Evolutionary conservation across 306 rosid species (phyloP), one percentile per base, ranked within the genome.

Genomic region (Aeschynomene evenia): DNA sequence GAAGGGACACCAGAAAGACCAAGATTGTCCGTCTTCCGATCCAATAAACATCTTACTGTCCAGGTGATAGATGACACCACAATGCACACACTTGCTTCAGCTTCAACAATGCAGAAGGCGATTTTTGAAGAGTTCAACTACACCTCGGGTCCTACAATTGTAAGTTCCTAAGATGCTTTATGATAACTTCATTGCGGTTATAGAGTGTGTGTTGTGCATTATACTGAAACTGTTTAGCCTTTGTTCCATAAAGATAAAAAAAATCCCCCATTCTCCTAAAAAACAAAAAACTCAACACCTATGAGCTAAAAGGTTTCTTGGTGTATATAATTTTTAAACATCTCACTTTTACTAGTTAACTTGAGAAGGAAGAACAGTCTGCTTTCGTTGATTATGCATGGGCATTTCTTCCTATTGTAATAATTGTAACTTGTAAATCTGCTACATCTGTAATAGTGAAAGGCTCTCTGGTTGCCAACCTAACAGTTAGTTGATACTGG

Each of bases 1-100:
- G 99, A 91, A 80, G 99, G 99, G 76, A 91, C 97, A 68, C 52
- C 97, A 0, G 97, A 95, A 80, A 84, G 99, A 85, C 99, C 99
- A 56, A 81, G 99, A 77, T 74, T 95, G 75, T 75, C 88, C 11
- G 95, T 95, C 33, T 95, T 84, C 82, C 95, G 97, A 33, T 95
- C 99, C 76, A 89, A 95, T 86, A 89, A 95, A 76, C 99, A 95
- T 76, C 74, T 95, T 28, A 89, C 72, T 40, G 99, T 87, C 73
- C 99, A 95, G 82, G 99, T 95, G 77, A 95, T 95, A 42, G 99
- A 95, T 68, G 99, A 91, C 81, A 79, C 88, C 73, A 89, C 83
- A 54, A 95, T 91, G 97, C 96, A 86, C 60, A 95, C 99, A 0
- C 92, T 95, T 70, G 96, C 97, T 65, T 81, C 99, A 4, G 96